Conservation (phyloP, 2,329 filamentous ascomycete species). For the Sporothrix variecibatus region DNA sequence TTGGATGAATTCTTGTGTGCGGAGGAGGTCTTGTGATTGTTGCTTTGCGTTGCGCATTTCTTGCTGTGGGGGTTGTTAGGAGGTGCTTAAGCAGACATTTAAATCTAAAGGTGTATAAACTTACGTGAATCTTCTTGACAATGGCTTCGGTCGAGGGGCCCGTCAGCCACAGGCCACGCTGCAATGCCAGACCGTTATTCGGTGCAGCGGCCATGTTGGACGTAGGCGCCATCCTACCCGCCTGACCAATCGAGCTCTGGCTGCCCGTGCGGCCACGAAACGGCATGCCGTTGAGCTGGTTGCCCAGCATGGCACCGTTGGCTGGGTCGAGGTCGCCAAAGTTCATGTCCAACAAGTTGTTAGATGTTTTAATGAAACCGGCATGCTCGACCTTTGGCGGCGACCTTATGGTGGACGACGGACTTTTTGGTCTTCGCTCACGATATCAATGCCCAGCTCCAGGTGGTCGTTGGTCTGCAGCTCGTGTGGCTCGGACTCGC, state of each 20-base stretch:
- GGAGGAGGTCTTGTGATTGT: slow-evolving; percentile 80
- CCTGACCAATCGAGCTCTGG: slow-evolving; percentile 63
- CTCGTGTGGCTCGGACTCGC: slow-evolving; percentile 94
- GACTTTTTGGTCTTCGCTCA: slow-evolving; percentile 99
- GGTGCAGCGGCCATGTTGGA: slow-evolving; percentile 52
- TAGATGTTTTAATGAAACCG: slow-evolving; percentile 73
- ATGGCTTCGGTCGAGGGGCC: slow-evolving; percentile 94
- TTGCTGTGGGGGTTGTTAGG: slow-evolving; percentile 52
- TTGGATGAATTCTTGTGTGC: slow-evolving; percentile 79
- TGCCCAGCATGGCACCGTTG: slow-evolving; percentile 71
- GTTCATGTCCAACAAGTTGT: slow-evolving; percentile 81
- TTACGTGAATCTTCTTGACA: slow-evolving; percentile 80
- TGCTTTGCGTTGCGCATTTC: slow-evolving; percentile 90
- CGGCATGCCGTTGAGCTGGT: slow-evolving; percentile 63
- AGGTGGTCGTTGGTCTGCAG: slow-evolving; percentile 87
- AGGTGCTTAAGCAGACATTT: neutral
- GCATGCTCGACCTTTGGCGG: slow-evolving; percentile 96
- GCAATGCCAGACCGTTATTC: slow-evolving; percentile 65
- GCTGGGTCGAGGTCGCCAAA: slow-evolving; percentile 89
- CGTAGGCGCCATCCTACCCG: slow-evolving; percentile 61
- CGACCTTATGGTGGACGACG: slow-evolving; percentile 97
- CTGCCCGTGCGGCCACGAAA: slow-evolving; percentile 70
- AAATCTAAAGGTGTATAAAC: slow-evolving; percentile 38
- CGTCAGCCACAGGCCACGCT: slow-evolving; percentile 81
- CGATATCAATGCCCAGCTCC: slow-evolving; percentile 96